These are phyloP conservation scores for Aspergillus viridinutans DNA, from an alignment of 2,329 filamentous ascomycete species.

Conservation along the genomic window DNA sequence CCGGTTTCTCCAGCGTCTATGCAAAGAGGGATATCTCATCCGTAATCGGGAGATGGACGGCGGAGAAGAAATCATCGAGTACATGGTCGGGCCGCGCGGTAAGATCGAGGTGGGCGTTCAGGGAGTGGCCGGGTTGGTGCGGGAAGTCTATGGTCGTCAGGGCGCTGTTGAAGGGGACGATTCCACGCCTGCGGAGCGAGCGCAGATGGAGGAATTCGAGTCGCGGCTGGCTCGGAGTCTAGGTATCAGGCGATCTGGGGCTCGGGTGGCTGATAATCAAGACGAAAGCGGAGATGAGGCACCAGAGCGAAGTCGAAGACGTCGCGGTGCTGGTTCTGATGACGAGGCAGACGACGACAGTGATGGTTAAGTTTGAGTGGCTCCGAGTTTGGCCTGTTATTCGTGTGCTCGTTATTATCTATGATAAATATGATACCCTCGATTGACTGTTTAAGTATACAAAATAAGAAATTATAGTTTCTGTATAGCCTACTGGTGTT, in stretches of 20 bases:
- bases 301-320: conserved; percentile 2
- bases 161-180: conserved; percentile 16
- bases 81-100: conserved; percentile 77
- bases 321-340: neutral
- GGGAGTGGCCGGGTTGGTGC: conserved; percentile 67
- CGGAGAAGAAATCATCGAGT: conserved; percentile 74
- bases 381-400: neutral
- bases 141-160: conserved; percentile 48
- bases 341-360: conserved; percentile 6
- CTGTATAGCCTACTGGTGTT: neutral
- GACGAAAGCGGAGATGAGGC: conserved; percentile 1
- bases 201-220: conserved; percentile 53
- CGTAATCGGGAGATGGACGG: conserved; percentile 64
- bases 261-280: conserved; percentile 3
- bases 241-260: conserved; percentile 41
- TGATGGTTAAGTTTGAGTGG: conserved; percentile 3
- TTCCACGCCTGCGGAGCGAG: conserved; percentile 12
- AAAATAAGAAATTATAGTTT: neutral
- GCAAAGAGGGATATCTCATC: conserved; percentile 78
- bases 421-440: neutral
- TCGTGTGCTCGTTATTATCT: neutral
- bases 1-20: conserved; percentile 67
- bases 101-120: conserved; percentile 78
- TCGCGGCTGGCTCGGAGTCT: conserved; percentile 60
- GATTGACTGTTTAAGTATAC: neutral